A percentile compares a stretch with the other conserved stretches of the same genome.
Conservation (phyloP, 2,329 filamentous ascomycete species). For the Claviceps lovelessii region DNA sequence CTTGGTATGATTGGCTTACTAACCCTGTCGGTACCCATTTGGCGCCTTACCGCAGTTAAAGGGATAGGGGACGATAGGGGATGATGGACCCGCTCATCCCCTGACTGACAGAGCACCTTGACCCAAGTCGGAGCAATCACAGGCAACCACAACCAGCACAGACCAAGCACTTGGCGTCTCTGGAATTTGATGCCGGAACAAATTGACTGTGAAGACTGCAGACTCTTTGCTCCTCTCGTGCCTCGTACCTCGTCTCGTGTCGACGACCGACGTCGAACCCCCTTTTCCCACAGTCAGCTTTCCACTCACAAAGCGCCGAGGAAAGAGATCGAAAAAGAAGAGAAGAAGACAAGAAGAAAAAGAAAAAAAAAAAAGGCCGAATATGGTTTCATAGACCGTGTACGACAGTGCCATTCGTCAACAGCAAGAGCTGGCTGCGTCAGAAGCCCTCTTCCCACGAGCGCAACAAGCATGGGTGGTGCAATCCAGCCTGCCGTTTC, state of each 20-base stretch:
- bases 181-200: not conserved
- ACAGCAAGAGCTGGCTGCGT: not conserved
- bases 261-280: not conserved
- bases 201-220: not conserved
- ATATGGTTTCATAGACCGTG: not conserved
- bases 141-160: not conserved
- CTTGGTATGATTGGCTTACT: too few species aligned
- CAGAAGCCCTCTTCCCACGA: not conserved
- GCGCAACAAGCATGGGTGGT: slow-evolving; percentile 1
- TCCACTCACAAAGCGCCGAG: not conserved
- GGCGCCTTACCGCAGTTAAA: too few species aligned
- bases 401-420: not conserved
- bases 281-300: not conserved
- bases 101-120: not conserved
- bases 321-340: not conserved
- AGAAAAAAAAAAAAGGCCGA: not conserved
- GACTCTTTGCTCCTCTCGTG: not conserved
- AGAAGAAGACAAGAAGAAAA: too few species aligned
- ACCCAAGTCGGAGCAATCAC: not conserved
- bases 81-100: not conserved
- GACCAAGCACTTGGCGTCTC: not conserved
- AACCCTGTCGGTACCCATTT: too few species aligned
- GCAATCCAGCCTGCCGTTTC: slow-evolving; percentile 1
- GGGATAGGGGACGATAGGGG: not conserved
- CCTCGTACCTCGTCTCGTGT: not conserved